phyloP scores from a whole-genome alignment of 2,329 filamentous ascomycete species.

The Trichoderma sp. region DNA sequence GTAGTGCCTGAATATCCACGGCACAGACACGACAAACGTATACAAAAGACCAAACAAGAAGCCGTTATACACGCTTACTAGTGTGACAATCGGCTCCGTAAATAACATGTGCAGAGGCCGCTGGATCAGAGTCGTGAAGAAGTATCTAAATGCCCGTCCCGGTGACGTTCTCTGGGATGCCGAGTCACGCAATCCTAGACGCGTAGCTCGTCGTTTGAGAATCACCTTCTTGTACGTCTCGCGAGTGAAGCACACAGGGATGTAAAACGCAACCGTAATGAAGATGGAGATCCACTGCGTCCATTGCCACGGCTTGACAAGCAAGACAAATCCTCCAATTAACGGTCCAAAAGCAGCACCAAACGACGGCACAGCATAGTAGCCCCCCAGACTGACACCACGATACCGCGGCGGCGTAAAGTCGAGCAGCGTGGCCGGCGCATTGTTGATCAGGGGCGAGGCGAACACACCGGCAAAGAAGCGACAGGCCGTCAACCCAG shows the following conservation, averaged over 20 bases:
- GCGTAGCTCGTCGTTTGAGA: constrained; percentile 46
- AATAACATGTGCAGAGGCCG: constrained; percentile 70
- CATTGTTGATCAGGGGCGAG: constrained; percentile 60
- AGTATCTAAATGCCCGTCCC: constrained; percentile 28
- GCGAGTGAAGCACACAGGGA: constrained; percentile 54
- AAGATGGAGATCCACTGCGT: constrained; percentile 40
- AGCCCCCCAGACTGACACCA: constrained; percentile 60
- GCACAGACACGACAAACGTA: constrained; percentile 60
- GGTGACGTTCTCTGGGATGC: constrained; percentile 29
- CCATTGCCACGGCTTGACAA: constrained; percentile 67
- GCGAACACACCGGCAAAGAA: constrained; percentile 66
- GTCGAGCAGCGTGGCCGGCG: constrained; percentile 61
- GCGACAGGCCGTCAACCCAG: constrained; percentile 68
- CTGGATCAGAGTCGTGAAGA: constrained; percentile 47
- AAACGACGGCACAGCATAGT: constrained; percentile 64
- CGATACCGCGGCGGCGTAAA: constrained; percentile 54
- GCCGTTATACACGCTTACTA: constrained; percentile 65
- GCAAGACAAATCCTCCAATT: constrained; percentile 63
- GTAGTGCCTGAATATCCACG: constrained; percentile 62
- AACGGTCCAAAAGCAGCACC: constrained; percentile 64
- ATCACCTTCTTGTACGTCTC: constrained; percentile 64
- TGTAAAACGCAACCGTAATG: constrained; percentile 48
- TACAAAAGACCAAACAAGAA: constrained; percentile 59
- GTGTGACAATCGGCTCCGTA: constrained; percentile 66
- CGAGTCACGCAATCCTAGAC: constrained; percentile 28